Conservation (phyloP, 176 grass and related monocot species). For the Echinochloa phyllopogon region DNA sequence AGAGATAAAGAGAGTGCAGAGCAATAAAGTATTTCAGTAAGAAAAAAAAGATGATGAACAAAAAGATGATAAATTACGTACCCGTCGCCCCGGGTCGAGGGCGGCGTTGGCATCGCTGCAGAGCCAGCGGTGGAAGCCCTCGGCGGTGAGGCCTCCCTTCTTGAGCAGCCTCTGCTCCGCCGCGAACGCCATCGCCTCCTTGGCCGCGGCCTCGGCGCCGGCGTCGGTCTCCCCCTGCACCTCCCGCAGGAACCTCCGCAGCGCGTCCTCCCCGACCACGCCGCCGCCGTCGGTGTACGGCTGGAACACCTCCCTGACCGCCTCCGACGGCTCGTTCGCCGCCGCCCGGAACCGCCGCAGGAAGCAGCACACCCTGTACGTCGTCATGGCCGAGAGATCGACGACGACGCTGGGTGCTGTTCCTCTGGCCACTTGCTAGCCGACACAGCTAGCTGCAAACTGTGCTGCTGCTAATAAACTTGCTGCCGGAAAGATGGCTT, state of each 20-base stretch:
- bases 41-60: background rate
- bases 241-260: slow-evolving; percentile 62
- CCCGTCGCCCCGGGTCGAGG: slow-evolving; percentile 32
- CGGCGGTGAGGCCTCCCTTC: slow-evolving; percentile 61
- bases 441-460: background rate
- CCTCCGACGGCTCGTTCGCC: slow-evolving; percentile 63
- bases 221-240: slow-evolving; percentile 57
- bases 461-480: background rate
- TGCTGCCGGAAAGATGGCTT: background rate
- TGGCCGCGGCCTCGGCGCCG: slow-evolving; percentile 30
- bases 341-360: slow-evolving; percentile 65
- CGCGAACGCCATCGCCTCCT: slow-evolving; percentile 51
- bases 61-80: slow-evolving; percentile 6
- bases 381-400: slow-evolving; percentile 49
- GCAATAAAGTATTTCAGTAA: background rate
- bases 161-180: slow-evolving; percentile 59
- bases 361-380: slow-evolving; percentile 80
- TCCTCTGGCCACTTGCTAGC: background rate
- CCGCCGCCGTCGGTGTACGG: slow-evolving; percentile 50
- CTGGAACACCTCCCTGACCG: slow-evolving; percentile 53
- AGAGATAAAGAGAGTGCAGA: background rate
- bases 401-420: background rate
- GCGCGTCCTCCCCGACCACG: slow-evolving; percentile 55
- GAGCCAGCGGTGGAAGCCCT: slow-evolving; percentile 69
- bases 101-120: slow-evolving; percentile 66